Evolutionary conservation across 148 eudicot species (phyloP).

Genomic region (Chenopodium berlandieri): DNA sequence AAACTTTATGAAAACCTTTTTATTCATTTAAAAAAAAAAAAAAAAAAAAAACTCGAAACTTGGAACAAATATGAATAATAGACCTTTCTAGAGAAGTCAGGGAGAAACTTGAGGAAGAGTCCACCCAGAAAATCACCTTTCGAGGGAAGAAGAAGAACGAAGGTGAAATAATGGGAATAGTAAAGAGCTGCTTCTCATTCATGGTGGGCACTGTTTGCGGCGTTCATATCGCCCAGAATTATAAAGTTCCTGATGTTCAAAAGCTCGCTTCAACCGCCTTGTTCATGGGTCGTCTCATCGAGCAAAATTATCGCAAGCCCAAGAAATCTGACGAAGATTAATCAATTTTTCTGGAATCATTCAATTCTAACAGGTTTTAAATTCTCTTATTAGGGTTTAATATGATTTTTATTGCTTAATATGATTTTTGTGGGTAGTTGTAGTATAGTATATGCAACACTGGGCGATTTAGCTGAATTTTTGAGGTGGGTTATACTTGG

Average conservation of each 20-base stretch:
- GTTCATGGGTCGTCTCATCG: slow-evolving; percentile 41
- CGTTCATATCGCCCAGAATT: slow-evolving; percentile 70
- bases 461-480: slow-evolving; percentile 6
- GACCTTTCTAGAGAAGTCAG: not conserved
- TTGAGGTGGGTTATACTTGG: slow-evolving; percentile 3
- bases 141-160: not conserved
- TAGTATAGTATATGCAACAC: not conserved
- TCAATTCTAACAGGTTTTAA: slow-evolving; percentile 5
- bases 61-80: not conserved
- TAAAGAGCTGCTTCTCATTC: slow-evolving; percentile 47
- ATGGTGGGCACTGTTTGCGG: slow-evolving; percentile 53
- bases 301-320: slow-evolving; percentile 56
- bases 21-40: not conserved
- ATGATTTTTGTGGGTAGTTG: slow-evolving; percentile 8
- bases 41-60: not conserved
- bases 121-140: not conserved
- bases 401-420: not conserved
- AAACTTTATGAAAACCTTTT: too few relatives aligned
- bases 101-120: not conserved
- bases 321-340: slow-evolving; percentile 33
- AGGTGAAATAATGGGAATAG: slow-evolving; percentile 37
- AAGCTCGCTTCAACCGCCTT: slow-evolving; percentile 40
- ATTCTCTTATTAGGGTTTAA: not conserved
- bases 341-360: not conserved
- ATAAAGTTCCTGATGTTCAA: slow-evolving; percentile 53